Evolutionary conservation across 176 grass and related monocot genomes (phyloP).

Genomic region (Hsuehochloa calcarea): DNA sequence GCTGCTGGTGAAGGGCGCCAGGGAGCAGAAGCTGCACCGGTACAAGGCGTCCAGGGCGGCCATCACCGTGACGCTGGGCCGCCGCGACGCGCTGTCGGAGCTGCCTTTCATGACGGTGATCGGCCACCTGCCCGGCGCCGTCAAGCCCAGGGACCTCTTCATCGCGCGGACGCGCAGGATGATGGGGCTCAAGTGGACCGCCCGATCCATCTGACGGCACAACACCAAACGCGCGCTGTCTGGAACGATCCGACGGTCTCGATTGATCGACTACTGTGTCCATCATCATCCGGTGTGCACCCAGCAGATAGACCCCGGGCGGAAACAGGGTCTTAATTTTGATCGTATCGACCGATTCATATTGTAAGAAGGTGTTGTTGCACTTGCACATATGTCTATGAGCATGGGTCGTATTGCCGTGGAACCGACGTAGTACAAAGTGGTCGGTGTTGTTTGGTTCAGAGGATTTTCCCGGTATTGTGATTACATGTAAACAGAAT

Average conservation of each 20-base stretch:
- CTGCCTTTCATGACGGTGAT: constrained; percentile 63
- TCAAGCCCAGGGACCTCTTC: constrained; percentile 59
- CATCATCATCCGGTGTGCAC: too few relatives aligned
- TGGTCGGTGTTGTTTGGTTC: too few relatives aligned
- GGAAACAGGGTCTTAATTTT: too few relatives aligned
- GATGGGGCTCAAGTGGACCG: constrained; percentile 40
- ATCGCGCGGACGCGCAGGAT: constrained; percentile 52
- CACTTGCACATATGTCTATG: too few relatives aligned
- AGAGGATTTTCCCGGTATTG: too few relatives aligned
- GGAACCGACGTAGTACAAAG: too few relatives aligned
- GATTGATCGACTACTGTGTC: background rate
- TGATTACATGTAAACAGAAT: too few relatives aligned
- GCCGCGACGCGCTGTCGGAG: constrained; percentile 57
- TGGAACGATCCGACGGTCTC: background rate
- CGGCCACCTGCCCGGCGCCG: constrained; percentile 46
- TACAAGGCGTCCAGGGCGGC: constrained; percentile 45
- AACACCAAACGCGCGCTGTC: background rate
- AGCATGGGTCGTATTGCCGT: too few relatives aligned
- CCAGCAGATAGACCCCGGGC: too few relatives aligned
- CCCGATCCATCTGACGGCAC: background rate
- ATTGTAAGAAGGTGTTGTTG: too few relatives aligned
- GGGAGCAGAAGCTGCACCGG: constrained; percentile 61
- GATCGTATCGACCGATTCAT: too few relatives aligned
- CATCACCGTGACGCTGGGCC: constrained; percentile 51
- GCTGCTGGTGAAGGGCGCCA: constrained; percentile 43